Conservation (phyloP, 768 basidiomycete genomes). For the Auriculariales sp. region DNA sequence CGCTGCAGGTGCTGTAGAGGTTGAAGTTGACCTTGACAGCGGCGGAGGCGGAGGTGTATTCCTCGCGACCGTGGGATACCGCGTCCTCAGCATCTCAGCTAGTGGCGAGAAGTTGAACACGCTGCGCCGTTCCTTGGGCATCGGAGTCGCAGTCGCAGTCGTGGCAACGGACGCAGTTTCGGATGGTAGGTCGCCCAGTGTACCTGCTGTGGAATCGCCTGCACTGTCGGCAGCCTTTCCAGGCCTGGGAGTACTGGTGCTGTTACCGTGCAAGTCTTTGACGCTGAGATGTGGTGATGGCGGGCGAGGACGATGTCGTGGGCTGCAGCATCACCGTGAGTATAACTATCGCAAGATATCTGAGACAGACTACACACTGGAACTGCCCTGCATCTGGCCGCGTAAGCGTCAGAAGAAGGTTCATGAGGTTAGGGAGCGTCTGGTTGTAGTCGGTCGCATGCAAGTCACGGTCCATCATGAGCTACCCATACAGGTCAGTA, state of each 20-base stretch:
- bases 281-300: constrained; percentile 6
- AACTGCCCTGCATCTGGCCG: constrained; percentile 44
- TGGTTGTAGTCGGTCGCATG: constrained; percentile 87
- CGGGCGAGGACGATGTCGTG: constrained; percentile 13
- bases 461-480: constrained; percentile 83
- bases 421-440: constrained; percentile 93
- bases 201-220: too few species aligned
- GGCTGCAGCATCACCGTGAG: constrained; percentile 6
- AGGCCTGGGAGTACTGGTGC: constrained; percentile 37
- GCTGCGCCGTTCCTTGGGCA: neutral
- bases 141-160: neutral
- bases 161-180: neutral
- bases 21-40: neutral
- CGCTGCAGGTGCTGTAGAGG: neutral
- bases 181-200: neutral
- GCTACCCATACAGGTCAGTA: constrained; percentile 26
- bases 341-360: constrained; percentile 8
- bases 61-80: too few species aligned
- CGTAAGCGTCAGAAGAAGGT: constrained; percentile 74
- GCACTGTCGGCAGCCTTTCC: neutral
- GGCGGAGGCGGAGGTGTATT: constrained; percentile 18
- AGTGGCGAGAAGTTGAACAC: constrained; percentile 9
- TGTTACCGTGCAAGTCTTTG: constrained; percentile 39
- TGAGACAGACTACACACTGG: constrained; percentile 19
- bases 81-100: constrained; percentile 24